A percentile compares a stretch with the other conserved stretches of the same genome.
These are phyloP conservation scores for Drechmeria coniospora DNA, from an alignment of 2,329 filamentous ascomycete species.

Conservation along the genomic window DNA sequence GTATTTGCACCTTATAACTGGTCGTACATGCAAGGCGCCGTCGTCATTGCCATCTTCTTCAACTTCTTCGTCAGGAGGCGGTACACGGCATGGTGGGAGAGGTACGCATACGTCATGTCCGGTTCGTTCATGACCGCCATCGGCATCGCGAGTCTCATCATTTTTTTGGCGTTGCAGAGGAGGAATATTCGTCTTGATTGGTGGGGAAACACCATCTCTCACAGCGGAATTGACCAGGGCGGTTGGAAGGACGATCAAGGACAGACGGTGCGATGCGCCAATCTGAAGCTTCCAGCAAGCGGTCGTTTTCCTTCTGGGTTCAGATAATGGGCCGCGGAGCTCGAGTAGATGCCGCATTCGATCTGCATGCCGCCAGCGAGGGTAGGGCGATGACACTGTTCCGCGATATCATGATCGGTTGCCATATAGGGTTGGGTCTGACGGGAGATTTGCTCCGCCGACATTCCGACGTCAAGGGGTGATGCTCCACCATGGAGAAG, in stretches of 20 bases:
- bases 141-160: slow-evolving; percentile 11
- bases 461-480: too few species aligned
- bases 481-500: too few species aligned
- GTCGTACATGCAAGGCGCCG: slow-evolving; percentile 10
- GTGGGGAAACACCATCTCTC: slow-evolving; percentile 9
- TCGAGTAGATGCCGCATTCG: too few species aligned
- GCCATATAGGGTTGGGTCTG: too few species aligned
- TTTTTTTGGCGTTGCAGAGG: slow-evolving; percentile 12
- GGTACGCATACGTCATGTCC: slow-evolving; percentile 13
- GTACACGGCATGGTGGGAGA: slow-evolving; percentile 12
- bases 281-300: slow-evolving; percentile 7
- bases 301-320: slow-evolving; percentile 8
- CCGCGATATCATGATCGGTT: too few species aligned
- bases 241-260: slow-evolving; percentile 5
- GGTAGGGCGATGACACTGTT: too few species aligned
- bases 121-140: slow-evolving; percentile 12
- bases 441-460: too few species aligned
- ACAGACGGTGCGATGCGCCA: slow-evolving; percentile 6
- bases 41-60: slow-evolving; percentile 11
- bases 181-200: slow-evolving; percentile 8
- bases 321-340: too few species aligned
- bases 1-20: slow-evolving; percentile 13
- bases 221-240: slow-evolving; percentile 10
- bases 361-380: too few species aligned
- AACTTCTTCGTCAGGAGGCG: slow-evolving; percentile 11